A percentile compares a stretch with the other conserved stretches of the same genome.
Conservation (phyloP, 352 stramenopile species). For the Globisporangium alternatum region DNA sequence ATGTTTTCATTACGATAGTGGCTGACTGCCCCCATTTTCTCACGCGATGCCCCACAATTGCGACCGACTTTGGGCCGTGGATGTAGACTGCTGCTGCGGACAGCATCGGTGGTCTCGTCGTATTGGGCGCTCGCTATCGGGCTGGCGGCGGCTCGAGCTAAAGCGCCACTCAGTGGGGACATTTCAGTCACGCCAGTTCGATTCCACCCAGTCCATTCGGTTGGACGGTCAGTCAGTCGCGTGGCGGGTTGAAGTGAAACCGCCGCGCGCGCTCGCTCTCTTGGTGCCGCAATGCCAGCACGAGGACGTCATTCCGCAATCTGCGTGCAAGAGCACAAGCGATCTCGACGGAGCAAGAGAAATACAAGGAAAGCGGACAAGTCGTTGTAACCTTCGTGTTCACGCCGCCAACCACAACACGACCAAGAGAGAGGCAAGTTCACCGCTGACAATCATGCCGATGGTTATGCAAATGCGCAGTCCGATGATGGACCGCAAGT, state of each 20-base stretch:
- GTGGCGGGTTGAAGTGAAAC: slow-evolving; percentile 9
- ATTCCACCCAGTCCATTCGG: too few relatives aligned
- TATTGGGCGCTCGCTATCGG: too few relatives aligned
- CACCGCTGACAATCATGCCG: background rate
- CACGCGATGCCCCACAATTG: background rate
- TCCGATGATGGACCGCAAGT: background rate
- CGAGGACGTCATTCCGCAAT: slow-evolving; percentile 2
- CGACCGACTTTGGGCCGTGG: too few relatives aligned
- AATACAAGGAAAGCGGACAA: background rate
- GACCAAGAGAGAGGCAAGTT: background rate
- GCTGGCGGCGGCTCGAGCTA: too few relatives aligned
- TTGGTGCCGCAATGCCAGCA: background rate
- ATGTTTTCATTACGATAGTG: too few relatives aligned
- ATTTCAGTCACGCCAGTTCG: background rate
- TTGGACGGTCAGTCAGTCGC: background rate
- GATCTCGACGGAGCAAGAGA: background rate
- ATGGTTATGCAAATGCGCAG: background rate
- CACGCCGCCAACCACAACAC: background rate
- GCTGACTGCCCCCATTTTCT: background rate
- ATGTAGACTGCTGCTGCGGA: too few relatives aligned
- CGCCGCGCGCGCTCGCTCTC: background rate
- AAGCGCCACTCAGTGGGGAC: background rate
- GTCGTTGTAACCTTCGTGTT: too few relatives aligned
- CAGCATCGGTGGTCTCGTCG: too few relatives aligned
- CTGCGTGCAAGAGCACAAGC: slow-evolving; percentile 1